Evolutionary conservation across 2,329 filamentous ascomycete genomes (phyloP), one percentile per base, ranked within the genome.

Genomic region (Penicillium thymicola): DNA sequence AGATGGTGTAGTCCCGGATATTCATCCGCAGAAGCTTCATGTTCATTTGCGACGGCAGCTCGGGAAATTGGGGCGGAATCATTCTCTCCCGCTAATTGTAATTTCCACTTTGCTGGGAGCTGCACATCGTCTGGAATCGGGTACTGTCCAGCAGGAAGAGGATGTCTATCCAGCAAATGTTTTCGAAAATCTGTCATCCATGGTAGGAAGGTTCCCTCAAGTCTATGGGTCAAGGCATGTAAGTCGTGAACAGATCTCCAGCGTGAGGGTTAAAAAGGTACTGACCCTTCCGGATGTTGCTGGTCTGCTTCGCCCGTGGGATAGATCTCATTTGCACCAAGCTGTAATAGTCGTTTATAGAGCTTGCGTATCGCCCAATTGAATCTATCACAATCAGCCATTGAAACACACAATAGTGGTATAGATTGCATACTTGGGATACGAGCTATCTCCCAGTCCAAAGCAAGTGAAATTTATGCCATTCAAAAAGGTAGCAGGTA

Each of bases 321-420:
- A 66, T 89, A 89, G 60, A 94, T 84, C 46, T 90, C 84, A 41
- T 81, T 81, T 3, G 90, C 94, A 1, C 93, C 93, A 0, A 99
- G 83, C 70, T 96, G 92, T 37, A 87, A 73, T 34, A 99, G 79
- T 16, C 94, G 85, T 65, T 92, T 93, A 67, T 92, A 86, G 44
- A 99, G 80, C 75, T 97, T 96, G 48, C 92, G 85, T 44, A 89
- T 89, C 18, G 93, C 92, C 85, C 90, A 96, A 76, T 99, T 99
- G 75, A 91, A 96, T 68, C 89, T 93, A 59, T 23, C 16, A 52
- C 34, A 45, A 41, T 56, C 41, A 56, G 54, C 48, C n/a, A 46
- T 36, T 27, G 5, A 34, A n/a, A 2, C 4, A 6, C 3, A 42
- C 14, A 4, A 30, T 62, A 63, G 55, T 32, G 51, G 55, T 10